Conservation (phyloP, 257 asterid genomes). For the Nicotiana tabacum region DNA sequence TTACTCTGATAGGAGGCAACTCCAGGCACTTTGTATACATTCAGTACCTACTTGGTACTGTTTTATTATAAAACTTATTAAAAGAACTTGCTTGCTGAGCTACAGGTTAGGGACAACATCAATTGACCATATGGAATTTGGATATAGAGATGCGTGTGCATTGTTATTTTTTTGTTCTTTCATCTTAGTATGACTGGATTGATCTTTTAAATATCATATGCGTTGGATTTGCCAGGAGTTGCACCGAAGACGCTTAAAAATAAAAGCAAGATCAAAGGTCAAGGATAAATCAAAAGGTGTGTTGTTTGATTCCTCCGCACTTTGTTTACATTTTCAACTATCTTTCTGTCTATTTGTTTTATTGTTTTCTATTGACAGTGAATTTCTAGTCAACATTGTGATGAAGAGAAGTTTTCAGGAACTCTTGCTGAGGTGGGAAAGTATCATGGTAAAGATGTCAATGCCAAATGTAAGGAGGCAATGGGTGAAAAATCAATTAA, state of each 20-base stretch:
- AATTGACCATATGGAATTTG: background rate
- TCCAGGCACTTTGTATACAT: too few species aligned
- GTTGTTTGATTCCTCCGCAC: conserved; percentile 1
- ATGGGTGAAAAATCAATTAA: conserved; percentile 13
- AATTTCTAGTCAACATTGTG: background rate
- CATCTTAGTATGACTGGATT: background rate
- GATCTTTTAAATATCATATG: background rate
- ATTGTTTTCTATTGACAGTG: background rate
- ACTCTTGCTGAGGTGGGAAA: conserved; percentile 29
- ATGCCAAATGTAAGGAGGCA: conserved; percentile 11
- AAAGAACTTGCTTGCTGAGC: background rate
- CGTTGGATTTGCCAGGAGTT: conserved; percentile 47
- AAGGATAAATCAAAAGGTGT: conserved; percentile 55
- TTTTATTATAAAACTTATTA: too few species aligned
- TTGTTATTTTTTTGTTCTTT: background rate
- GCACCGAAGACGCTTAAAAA: conserved; percentile 70
- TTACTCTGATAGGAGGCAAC: too few species aligned
- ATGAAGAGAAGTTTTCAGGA: conserved; percentile 26
- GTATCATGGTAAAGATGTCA: conserved; percentile 27
- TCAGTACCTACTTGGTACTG: too few species aligned
- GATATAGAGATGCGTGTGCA: background rate
- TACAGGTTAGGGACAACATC: background rate
- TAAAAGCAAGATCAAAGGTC: conserved; percentile 58
- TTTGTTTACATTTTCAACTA: background rate
- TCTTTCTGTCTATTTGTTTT: background rate